Evolutionary conservation across 129 eudicot genomes (phyloP).

Genomic region (Pittosporum tobira): DNA sequence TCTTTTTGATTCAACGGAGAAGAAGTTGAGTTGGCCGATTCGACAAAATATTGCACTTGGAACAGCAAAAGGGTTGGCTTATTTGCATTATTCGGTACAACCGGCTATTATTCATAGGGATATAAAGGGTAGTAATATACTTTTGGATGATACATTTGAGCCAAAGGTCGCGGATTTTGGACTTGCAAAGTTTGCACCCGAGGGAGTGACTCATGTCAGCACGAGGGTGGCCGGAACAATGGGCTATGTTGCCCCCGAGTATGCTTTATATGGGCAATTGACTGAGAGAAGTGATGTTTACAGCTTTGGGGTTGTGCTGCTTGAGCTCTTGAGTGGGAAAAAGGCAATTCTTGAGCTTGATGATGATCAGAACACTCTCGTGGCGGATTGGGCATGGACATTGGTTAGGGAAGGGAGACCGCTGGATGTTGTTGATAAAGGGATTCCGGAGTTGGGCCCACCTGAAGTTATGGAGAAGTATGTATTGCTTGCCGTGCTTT

Average conservation of each 20-base stretch:
- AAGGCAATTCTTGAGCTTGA: constrained; percentile 50
- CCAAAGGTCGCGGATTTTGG: constrained; percentile 87
- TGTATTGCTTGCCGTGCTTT: constrained; percentile 66
- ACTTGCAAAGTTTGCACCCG: constrained; percentile 78
- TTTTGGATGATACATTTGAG: constrained; percentile 70
- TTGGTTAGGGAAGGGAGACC: constrained; percentile 56
- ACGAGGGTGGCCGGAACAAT: constrained; percentile 84
- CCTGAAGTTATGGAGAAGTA: constrained; percentile 67
- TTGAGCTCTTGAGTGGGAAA: constrained; percentile 83
- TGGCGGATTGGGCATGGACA: constrained; percentile 96
- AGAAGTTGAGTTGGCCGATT: constrained; percentile 61
- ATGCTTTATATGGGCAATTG: constrained; percentile 74
- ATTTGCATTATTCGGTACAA: constrained; percentile 72
- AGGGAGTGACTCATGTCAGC: constrained; percentile 81
- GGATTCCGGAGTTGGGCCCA: constrained; percentile 57
- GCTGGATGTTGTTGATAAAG: constrained; percentile 53
- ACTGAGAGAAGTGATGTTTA: constrained; percentile 90
- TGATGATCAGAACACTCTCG: constrained; percentile 48
- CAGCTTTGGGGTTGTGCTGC: constrained; percentile 76
- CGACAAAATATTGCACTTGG: constrained; percentile 71
- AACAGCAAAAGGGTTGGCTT: constrained; percentile 70
- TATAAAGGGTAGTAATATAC: constrained; percentile 78
- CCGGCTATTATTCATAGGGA: constrained; percentile 78
- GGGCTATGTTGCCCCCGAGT: constrained; percentile 94
- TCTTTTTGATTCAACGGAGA: constrained; percentile 28